A percentile compares a stretch with the other conserved stretches of the same genome.
Evolutionary conservation across 2,329 filamentous ascomycete genomes (phyloP).

Genomic region (Paecilomyces niveus): DNA sequence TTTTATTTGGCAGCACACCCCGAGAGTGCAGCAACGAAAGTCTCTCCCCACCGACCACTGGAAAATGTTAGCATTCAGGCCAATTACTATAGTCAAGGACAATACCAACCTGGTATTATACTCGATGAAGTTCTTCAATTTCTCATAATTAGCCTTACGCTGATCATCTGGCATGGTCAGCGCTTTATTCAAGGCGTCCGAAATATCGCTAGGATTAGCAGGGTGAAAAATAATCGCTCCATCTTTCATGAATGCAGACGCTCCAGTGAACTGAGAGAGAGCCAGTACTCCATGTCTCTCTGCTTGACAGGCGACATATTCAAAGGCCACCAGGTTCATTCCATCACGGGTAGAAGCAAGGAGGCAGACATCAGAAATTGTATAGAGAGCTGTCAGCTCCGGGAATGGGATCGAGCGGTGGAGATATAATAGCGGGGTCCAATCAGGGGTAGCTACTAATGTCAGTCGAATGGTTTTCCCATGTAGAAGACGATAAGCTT

Average conservation of each 20-base stretch:
- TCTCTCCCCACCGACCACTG: slow-evolving; percentile 27
- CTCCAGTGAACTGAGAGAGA: slow-evolving; percentile 90
- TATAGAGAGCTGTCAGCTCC: slow-evolving; percentile 87
- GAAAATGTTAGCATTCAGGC: not conserved
- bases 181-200: slow-evolving; percentile 77
- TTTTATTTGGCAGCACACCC: slow-evolving; percentile 1
- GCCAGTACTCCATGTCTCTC: slow-evolving; percentile 86
- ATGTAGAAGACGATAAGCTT: slow-evolving; percentile 9
- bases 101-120: slow-evolving; percentile 68
- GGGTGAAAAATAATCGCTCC: slow-evolving; percentile 88
- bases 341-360: slow-evolving; percentile 87
- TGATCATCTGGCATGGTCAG: slow-evolving; percentile 82
- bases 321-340: slow-evolving; percentile 96
- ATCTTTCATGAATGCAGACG: slow-evolving; percentile 73
- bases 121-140: slow-evolving; percentile 80
- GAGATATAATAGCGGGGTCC: slow-evolving; percentile 93
- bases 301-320: slow-evolving; percentile 88
- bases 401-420: slow-evolving; percentile 91
- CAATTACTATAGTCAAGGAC: not conserved
- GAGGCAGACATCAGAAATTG: slow-evolving; percentile 78
- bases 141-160: slow-evolving; percentile 71
- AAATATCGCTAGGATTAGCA: slow-evolving; percentile 89
- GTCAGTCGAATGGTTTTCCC: slow-evolving; percentile 2
- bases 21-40: slow-evolving; percentile 19
- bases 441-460: slow-evolving; percentile 69